Evolutionary conservation across 73 alveolate genomes (phyloP).

Genomic region (Symbiodinium natans): DNA sequence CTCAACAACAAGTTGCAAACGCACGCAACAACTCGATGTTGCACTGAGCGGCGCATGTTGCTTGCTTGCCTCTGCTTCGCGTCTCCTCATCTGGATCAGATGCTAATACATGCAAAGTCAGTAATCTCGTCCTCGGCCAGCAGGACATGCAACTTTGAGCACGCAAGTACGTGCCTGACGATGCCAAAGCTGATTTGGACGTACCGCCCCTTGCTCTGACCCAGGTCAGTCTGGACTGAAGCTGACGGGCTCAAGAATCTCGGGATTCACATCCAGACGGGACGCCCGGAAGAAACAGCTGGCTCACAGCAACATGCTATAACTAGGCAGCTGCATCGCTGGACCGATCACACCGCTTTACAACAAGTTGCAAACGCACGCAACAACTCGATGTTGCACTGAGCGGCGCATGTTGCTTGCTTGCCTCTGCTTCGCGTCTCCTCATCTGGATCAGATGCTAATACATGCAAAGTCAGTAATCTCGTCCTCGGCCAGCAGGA

Average conservation of each 20-base stretch:
- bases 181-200: too few relatives aligned
- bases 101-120: not conserved
- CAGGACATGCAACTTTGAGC: too few relatives aligned
- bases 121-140: too few relatives aligned
- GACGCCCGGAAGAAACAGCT: not conserved
- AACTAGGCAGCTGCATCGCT: not conserved
- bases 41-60: too few relatives aligned
- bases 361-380: not conserved
- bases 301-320: not conserved
- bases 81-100: not conserved
- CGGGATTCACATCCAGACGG: not conserved
- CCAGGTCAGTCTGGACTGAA: too few relatives aligned
- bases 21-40: not conserved
- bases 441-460: not conserved
- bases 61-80: too few relatives aligned
- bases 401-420: too few relatives aligned
- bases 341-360: not conserved
- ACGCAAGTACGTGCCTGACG: too few relatives aligned
- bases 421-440: not conserved
- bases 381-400: not conserved
- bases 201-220: not conserved
- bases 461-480: not conserved
- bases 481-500: not conserved
- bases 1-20: not conserved
- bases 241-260: not conserved